Evolutionary conservation across 345 rosid species (phyloP).

Genomic region (Euphorbia lathyris): DNA sequence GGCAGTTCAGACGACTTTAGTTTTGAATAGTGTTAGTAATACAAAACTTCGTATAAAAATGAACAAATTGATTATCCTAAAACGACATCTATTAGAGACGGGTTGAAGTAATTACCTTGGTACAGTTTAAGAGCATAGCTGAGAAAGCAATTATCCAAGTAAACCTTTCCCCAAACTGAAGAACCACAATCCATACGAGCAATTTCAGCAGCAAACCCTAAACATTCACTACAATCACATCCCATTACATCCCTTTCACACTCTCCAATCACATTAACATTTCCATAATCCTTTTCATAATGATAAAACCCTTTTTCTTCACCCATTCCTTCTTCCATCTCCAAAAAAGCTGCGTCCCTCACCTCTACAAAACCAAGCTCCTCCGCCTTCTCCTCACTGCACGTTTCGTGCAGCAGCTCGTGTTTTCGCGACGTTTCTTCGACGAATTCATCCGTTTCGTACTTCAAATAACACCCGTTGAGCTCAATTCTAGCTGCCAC

Average conservation of each 20-base stretch:
- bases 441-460: conserved; percentile 36
- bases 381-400: conserved; percentile 39
- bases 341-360: conserved; percentile 46
- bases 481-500: conserved; percentile 61
- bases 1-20: too few species aligned
- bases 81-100: neutral
- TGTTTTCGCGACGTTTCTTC: conserved; percentile 15
- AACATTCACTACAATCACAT: conserved; percentile 65
- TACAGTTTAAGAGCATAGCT: conserved; percentile 40
- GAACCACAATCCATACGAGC: conserved; percentile 45
- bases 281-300: conserved; percentile 34
- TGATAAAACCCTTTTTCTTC: conserved; percentile 37
- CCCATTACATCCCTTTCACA: conserved; percentile 57
- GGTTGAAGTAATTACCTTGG: conserved; percentile 21
- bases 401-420: conserved; percentile 46
- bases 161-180: conserved; percentile 53
- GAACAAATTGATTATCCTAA: too few species aligned
- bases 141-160: conserved; percentile 51
- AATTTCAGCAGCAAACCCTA: conserved; percentile 41
- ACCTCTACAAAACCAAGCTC: conserved; percentile 38
- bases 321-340: conserved; percentile 37
- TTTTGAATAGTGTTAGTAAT: too few species aligned
- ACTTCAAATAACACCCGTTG: conserved; percentile 60
- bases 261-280: conserved; percentile 48
- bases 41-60: too few species aligned